Percentiles rank a stretch among this genome's conserved stretches.
phyloP scores from a whole-genome alignment of 208 protist species.

The Wallacemonas sp. region DNA sequence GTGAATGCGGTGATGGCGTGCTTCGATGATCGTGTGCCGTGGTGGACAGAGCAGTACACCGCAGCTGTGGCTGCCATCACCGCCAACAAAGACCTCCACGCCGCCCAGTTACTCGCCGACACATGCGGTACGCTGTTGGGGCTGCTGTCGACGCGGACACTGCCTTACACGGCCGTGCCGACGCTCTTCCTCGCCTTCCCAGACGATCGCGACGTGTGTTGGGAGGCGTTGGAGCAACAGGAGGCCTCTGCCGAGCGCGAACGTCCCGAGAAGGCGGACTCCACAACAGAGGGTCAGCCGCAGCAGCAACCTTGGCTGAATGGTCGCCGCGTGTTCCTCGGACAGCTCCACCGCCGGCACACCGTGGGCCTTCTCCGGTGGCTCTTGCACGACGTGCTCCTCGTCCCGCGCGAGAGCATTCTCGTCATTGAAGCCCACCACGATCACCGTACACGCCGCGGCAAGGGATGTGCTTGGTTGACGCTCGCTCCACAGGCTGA shows the following conservation, averaged over 20 bases:
- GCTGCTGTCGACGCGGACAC: background rate
- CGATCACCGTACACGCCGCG: slow-evolving; percentile 5
- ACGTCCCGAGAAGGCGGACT: background rate
- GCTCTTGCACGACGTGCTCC: slow-evolving; percentile 1
- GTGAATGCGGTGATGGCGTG: background rate
- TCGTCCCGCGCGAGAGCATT: slow-evolving; percentile 1
- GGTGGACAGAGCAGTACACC: background rate
- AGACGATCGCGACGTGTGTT: background rate
- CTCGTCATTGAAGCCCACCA: background rate
- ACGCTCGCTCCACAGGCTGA: slow-evolving; percentile 1
- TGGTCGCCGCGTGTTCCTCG: slow-evolving; percentile 3
- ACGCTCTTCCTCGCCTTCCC: slow-evolving; percentile 8
- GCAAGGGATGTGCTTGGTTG: slow-evolving; percentile 10
- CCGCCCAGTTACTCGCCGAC: background rate
- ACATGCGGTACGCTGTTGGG: background rate
- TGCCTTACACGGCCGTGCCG: background rate
- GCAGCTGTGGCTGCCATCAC: background rate
- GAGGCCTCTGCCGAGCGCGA: background rate
- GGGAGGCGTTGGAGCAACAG: too few species aligned
- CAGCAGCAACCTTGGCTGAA: background rate
- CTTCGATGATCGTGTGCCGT: background rate
- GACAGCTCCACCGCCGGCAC: slow-evolving; percentile 10
- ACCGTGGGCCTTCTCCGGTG: slow-evolving; percentile 8
- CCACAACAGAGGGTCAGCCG: background rate
- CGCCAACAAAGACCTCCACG: background rate